Percentiles rank a stretch among this genome's conserved stretches.
Evolutionary conservation across 1,284 basidiomycete genomes (phyloP).

Genomic region (Uromyces viciae-fabae): DNA sequence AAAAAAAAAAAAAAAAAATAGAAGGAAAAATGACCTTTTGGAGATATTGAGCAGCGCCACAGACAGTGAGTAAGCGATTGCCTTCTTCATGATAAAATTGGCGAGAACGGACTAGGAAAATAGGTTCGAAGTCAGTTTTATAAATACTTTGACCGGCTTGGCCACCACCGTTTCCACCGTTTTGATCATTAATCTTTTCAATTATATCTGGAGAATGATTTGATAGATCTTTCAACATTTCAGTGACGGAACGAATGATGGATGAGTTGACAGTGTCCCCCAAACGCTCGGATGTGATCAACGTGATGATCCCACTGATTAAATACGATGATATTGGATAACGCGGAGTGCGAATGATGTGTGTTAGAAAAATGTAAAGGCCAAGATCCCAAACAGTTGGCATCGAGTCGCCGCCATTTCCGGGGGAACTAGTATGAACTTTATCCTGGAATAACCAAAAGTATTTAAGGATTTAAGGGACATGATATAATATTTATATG

Average conservation of each 20-base stretch:
- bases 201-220: slow-evolving; percentile 34
- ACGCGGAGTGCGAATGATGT: slow-evolving; percentile 65
- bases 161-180: slow-evolving; percentile 49
- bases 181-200: slow-evolving; percentile 26
- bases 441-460: no score
- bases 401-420: slow-evolving; percentile 60
- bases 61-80: slow-evolving; percentile 66
- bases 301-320: slow-evolving; percentile 73
- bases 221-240: slow-evolving; percentile 44
- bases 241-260: slow-evolving; percentile 71
- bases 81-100: slow-evolving; percentile 78
- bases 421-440: slow-evolving; percentile 65
- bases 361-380: slow-evolving; percentile 74
- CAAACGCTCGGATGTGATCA: slow-evolving; percentile 86
- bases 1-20: background rate
- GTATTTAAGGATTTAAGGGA: no score
- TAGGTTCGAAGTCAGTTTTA: slow-evolving; percentile 77
- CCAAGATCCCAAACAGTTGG: slow-evolving; percentile 80
- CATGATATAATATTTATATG: no score
- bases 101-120: slow-evolving; percentile 72
- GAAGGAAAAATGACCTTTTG: slow-evolving; percentile 61
- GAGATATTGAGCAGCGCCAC: slow-evolving; percentile 79
- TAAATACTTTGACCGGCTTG: slow-evolving; percentile 66
- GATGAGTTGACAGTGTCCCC: slow-evolving; percentile 88
- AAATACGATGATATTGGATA: slow-evolving; percentile 77